phyloP scores from a whole-genome alignment of 306 rosid genomes.

The Betula pendula region DNA sequence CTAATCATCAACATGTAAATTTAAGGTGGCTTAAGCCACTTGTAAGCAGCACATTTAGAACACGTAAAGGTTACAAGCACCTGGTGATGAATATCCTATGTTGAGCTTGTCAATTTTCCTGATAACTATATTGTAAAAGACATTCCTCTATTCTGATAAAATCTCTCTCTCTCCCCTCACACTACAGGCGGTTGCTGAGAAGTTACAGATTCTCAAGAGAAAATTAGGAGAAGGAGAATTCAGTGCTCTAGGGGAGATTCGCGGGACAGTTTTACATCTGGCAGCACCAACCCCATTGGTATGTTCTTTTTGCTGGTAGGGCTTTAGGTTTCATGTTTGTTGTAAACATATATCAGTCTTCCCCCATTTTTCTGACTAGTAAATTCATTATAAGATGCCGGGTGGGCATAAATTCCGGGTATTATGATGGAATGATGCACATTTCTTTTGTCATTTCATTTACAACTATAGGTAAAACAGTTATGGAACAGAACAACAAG shows the following conservation, averaged over 20 bases:
- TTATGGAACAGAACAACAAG: background rate
- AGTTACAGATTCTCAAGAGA: conserved; percentile 57
- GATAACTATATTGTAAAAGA: background rate
- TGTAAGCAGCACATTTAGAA: background rate
- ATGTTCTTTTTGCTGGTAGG: conserved; percentile 31
- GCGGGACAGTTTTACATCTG: conserved; percentile 75
- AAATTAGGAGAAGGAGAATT: conserved; percentile 67
- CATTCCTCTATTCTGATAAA: conserved; percentile 23
- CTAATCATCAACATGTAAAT: background rate
- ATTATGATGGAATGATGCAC: background rate
- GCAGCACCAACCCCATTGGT: conserved; percentile 78
- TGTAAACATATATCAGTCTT: background rate
- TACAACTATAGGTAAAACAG: conserved; percentile 1
- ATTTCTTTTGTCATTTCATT: conserved; percentile 25
- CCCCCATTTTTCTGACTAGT: background rate
- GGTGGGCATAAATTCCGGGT: background rate
- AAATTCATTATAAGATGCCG: background rate
- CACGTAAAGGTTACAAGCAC: background rate
- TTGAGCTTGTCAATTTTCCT: background rate
- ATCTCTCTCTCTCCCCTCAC: conserved; percentile 10
- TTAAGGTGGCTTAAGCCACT: background rate
- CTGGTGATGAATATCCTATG: background rate
- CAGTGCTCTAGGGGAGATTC: conserved; percentile 71
- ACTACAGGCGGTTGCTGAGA: conserved; percentile 67
- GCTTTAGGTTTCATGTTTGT: conserved; percentile 9